These are phyloP conservation scores for Stylosanthes scabra DNA, from an alignment of 331 rosid genomes.

Conservation along the genomic window DNA sequence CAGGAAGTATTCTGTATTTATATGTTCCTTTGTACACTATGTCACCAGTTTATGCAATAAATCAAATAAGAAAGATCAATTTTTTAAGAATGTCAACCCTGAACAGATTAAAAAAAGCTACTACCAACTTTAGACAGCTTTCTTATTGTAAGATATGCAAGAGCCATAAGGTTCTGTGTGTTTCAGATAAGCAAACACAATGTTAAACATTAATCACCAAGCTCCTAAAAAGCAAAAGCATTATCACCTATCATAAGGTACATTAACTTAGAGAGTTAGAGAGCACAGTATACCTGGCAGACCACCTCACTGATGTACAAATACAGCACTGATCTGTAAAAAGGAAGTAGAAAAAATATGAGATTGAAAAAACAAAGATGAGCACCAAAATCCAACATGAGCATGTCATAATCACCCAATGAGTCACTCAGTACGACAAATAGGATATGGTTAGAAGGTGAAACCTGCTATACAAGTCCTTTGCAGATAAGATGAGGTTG, in stretches of 20 bases:
- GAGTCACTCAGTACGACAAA: constrained; percentile 28
- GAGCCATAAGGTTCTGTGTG: constrained; percentile 13
- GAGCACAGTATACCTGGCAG: constrained; percentile 64
- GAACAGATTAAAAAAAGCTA: constrained; percentile 13
- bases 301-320: constrained; percentile 83
- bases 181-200: constrained; percentile 22
- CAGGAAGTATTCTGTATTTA: neutral
- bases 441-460: constrained; percentile 52
- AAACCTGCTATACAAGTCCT: constrained; percentile 75
- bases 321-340: constrained; percentile 71
- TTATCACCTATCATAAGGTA: constrained; percentile 15
- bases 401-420: constrained; percentile 21
- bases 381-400: neutral
- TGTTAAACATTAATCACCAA: constrained; percentile 27
- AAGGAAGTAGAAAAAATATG: constrained; percentile 31
- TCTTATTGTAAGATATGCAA: constrained; percentile 30
- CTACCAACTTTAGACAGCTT: neutral
- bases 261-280: constrained; percentile 24
- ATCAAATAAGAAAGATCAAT: constrained; percentile 21
- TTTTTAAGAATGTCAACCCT: constrained; percentile 10
- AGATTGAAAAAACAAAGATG: constrained; percentile 20
- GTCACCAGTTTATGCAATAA: constrained; percentile 28
- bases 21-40: constrained; percentile 27
- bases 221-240: constrained; percentile 17
- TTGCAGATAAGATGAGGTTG: constrained; percentile 70